Evolutionary conservation across 345 rosid genomes (phyloP).

Genomic region (Nephelium lappaceum): DNA sequence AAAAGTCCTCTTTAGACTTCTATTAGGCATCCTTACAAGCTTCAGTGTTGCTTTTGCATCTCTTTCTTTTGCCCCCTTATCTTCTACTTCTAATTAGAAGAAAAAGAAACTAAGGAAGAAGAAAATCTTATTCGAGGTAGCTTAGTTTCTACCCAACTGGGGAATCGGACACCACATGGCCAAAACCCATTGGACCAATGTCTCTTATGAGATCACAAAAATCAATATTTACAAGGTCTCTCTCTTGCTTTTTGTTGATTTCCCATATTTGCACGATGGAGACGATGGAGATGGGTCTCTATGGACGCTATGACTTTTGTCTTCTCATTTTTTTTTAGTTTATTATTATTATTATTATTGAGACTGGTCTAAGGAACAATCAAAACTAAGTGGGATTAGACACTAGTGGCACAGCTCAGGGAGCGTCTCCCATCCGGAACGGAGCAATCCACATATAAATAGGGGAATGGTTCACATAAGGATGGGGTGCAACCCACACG

Average conservation of each 20-base stretch:
- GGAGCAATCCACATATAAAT: too few species aligned
- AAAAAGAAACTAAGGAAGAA: constrained; percentile 69
- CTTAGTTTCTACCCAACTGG: constrained; percentile 92
- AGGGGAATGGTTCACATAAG: too few species aligned
- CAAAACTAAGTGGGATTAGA: too few species aligned
- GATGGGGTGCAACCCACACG: too few species aligned
- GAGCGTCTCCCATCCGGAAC: too few species aligned
- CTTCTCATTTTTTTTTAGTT: too few species aligned
- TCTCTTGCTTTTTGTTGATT: neutral
- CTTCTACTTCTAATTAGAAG: constrained; percentile 35
- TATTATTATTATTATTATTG: too few species aligned
- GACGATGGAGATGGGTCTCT: too few species aligned
- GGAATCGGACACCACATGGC: constrained; percentile 94
- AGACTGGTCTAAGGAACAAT: too few species aligned
- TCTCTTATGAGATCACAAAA: constrained; percentile 90
- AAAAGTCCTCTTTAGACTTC: constrained; percentile 33
- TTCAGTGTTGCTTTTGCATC: constrained; percentile 41
- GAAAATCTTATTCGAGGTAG: constrained; percentile 95
- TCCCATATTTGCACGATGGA: too few species aligned
- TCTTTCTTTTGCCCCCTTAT: constrained; percentile 29
- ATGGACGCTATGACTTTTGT: too few species aligned
- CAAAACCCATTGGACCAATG: constrained; percentile 85
- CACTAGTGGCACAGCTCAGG: too few species aligned
- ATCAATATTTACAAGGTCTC: constrained; percentile 90
- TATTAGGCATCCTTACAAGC: constrained; percentile 47